Conservation (phyloP, 2,329 filamentous ascomycete species). For the Penicillium sp. region DNA sequence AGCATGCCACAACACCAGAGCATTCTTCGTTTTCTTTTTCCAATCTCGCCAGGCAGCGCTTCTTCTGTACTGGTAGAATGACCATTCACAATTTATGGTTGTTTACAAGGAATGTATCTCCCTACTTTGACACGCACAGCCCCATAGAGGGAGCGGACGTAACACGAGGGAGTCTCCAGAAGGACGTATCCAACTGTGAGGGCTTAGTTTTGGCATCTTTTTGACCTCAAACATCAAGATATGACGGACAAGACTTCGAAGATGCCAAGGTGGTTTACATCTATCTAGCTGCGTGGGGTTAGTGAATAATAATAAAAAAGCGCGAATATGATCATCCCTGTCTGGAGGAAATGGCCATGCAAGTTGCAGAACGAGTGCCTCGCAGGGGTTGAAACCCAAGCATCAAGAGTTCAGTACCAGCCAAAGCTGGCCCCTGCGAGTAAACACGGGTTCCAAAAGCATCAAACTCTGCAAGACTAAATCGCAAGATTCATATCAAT, state of each 20-base stretch:
- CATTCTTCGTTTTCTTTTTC: background rate
- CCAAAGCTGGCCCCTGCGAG: background rate
- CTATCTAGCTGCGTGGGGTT: conserved; percentile 1
- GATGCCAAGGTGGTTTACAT: conserved; percentile 33
- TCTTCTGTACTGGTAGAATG: background rate
- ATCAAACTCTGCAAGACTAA: background rate
- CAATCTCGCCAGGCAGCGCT: background rate
- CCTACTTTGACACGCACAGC: conserved; percentile 47
- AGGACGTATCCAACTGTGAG: conserved; percentile 28
- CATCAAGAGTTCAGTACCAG: conserved; percentile 3
- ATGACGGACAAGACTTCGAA: conserved; percentile 49
- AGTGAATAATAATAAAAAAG: background rate
- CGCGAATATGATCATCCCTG: background rate
- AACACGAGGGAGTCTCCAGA: conserved; percentile 44
- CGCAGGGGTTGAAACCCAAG: background rate
- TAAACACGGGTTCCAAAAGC: background rate
- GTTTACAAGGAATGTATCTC: conserved; percentile 41
- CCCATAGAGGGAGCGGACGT: conserved; percentile 40
- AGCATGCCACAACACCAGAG: background rate
- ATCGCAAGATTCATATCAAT: background rate
- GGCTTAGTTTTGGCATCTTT: conserved; percentile 43
- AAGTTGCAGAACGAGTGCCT: background rate
- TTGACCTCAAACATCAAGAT: conserved; percentile 48
- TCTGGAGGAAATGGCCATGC: conserved; percentile 2
- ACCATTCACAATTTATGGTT: background rate